These are phyloP conservation scores for Piedraia hortae DNA, from an alignment of 2,329 filamentous ascomycete genomes.

Conservation along the genomic window DNA sequence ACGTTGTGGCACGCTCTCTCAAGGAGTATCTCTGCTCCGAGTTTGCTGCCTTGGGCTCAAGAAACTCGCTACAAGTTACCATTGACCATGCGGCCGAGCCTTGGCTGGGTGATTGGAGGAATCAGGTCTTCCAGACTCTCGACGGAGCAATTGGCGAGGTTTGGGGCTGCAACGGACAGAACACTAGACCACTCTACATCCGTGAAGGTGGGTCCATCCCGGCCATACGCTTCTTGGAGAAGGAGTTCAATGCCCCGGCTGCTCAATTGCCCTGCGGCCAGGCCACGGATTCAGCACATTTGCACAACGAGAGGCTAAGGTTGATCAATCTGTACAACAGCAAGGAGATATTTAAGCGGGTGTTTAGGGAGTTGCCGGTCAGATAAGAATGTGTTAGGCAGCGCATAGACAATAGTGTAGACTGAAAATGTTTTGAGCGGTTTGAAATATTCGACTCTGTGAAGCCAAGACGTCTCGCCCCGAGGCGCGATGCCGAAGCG, in stretches of 20 bases:
- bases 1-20: constrained; percentile 42
- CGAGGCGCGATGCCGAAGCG: too few relatives aligned
- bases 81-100: constrained; percentile 89
- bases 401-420: too few relatives aligned
- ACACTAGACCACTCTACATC: constrained; percentile 58
- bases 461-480: too few relatives aligned
- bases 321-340: constrained; percentile 74
- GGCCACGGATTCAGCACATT: constrained; percentile 74
- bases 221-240: constrained; percentile 77
- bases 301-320: constrained; percentile 83
- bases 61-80: constrained; percentile 52
- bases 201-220: constrained; percentile 89
- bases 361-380: constrained; percentile 28
- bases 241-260: constrained; percentile 72
- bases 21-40: constrained; percentile 38
- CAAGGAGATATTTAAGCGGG: constrained; percentile 65
- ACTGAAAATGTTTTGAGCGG: too few relatives aligned
- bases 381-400: too few relatives aligned
- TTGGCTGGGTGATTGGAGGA: constrained; percentile 72
- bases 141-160: constrained; percentile 62
- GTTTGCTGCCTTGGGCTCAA: constrained; percentile 48
- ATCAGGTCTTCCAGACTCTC: constrained; percentile 70
- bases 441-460: too few relatives aligned
- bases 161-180: constrained; percentile 29
- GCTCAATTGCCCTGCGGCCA: constrained; percentile 86